phyloP scores from a whole-genome alignment of 2,329 filamentous ascomycete genomes.

The Aureobasidium namibiae region DNA sequence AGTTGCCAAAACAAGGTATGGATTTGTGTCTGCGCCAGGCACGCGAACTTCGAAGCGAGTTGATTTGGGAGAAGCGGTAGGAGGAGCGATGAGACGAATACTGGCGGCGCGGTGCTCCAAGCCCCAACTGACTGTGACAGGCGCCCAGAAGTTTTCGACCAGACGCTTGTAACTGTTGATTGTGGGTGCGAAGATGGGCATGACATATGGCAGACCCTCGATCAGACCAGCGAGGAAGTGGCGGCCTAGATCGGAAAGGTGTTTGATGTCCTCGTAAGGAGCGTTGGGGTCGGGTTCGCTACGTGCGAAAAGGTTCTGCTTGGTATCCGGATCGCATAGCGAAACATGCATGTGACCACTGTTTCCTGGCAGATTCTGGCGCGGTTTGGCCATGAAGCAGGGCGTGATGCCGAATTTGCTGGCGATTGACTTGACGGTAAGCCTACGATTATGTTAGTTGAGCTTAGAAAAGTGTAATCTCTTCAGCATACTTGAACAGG shows the following conservation, averaged over 20 bases:
- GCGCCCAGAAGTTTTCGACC: slow-evolving; percentile 98
- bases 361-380: slow-evolving; percentile 84
- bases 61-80: slow-evolving; percentile 72
- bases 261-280: slow-evolving; percentile 63
- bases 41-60: slow-evolving; percentile 91
- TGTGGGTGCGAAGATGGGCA: slow-evolving; percentile 90
- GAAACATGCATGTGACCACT: slow-evolving; percentile 95
- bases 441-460: slow-evolving; percentile 34
- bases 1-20: slow-evolving; percentile 76
- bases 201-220: slow-evolving; percentile 83
- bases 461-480: background rate
- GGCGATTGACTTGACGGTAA: slow-evolving; percentile 82
- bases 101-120: slow-evolving; percentile 90
- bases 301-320: slow-evolving; percentile 76
- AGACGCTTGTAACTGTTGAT: slow-evolving; percentile 97
- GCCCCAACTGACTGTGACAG: slow-evolving; percentile 95
- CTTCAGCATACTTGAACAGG: slow-evolving; percentile 66
- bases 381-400: slow-evolving; percentile 98
- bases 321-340: slow-evolving; percentile 61
- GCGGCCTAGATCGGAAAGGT: slow-evolving; percentile 79
- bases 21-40: slow-evolving; percentile 87
- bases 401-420: slow-evolving; percentile 86
- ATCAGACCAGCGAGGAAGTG: slow-evolving; percentile 90
- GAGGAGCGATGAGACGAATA: slow-evolving; percentile 81
- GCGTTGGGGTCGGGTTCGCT: slow-evolving; percentile 63